phyloP scores from a whole-genome alignment of 106 monocot genomes.

The Ottelia alismoides region DNA sequence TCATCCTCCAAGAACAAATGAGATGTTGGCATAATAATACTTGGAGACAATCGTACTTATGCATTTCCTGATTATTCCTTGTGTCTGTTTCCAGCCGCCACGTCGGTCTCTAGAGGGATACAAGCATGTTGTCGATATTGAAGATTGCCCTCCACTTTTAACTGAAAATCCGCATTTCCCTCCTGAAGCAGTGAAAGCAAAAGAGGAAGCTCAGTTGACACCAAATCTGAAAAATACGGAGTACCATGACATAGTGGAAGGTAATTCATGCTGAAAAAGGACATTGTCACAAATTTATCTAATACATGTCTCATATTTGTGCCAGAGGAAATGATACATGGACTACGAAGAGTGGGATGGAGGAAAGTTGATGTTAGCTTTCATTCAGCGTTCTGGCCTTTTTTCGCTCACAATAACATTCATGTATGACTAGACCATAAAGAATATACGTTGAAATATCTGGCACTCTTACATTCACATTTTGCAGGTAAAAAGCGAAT shows the following conservation, averaged over 20 bases:
- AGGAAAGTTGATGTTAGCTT: conserved; percentile 97
- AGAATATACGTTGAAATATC: too few relatives aligned
- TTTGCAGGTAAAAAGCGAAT: conserved; percentile 88
- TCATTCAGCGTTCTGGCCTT: conserved; percentile 76
- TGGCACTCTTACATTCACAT: too few relatives aligned
- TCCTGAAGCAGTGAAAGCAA: conserved; percentile 46
- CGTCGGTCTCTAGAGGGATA: conserved; percentile 67
- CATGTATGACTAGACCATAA: conserved; percentile 73
- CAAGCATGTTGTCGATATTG: conserved; percentile 76
- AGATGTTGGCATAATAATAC: too few relatives aligned
- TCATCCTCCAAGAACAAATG: too few relatives aligned
- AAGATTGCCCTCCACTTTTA: conserved; percentile 44
- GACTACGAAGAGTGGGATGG: conserved; percentile 89
- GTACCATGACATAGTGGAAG: conserved; percentile 79
- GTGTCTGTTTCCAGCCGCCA: conserved; percentile 52
- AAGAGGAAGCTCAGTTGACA: conserved; percentile 42
- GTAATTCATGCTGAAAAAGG: too few relatives aligned
- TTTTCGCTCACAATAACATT: conserved; percentile 93
- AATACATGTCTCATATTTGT: too few relatives aligned
- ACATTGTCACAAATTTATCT: too few relatives aligned
- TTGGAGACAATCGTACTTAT: too few relatives aligned
- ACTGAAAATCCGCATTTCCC: conserved; percentile 64
- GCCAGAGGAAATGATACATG: conserved; percentile 91
- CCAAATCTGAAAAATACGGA: conserved; percentile 44
- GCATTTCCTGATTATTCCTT: too few relatives aligned